Base-by-base conservation (phyloP, 257 asterid species). In the Leptodermis oblonga region DNA sequence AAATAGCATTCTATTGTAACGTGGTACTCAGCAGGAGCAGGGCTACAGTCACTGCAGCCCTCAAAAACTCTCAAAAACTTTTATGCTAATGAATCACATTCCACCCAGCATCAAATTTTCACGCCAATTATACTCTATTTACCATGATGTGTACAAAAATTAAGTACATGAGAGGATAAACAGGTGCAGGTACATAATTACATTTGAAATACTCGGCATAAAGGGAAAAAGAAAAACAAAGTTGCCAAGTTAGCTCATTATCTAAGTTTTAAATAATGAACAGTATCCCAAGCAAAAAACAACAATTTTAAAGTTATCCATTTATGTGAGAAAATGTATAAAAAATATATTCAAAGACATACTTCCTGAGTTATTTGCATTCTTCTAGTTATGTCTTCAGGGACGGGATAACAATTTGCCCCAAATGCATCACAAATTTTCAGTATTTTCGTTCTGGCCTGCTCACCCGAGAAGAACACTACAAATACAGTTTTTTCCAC, bases 381-480 rank as follows among this genome's bases (percentile, higher is more conserved):
- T 78, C 96, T 79, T 75, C 87, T 94, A 74, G 81, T 85, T 53
- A 78, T 62, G 63, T 94, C 97, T 79, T 94, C 97, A 6, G 98
- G 98, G 77, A 92, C 92, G 62, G 99, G 99, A 74, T 88, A 94
- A 89, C 98, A 94, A 76, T 84, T 94, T 60, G 98, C 98, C 54
- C 90, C 96, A 82, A 91, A 94, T 55, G 99, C 97, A 67, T 94
- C 99, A 81, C 99, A 94, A 72, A 94, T 94, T 86, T 88, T 94
- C 67, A 89, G 76, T 70, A 92, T 88, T 83, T 94, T 94, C 65
- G 83, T 84, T 73, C 97, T 91, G 51, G 95, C 99, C 76, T 92
- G 99, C 86, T 92, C 99, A 13, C 99, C 97, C 48, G 99, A 94
- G 92, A 89, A 94, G 94, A 92, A 94, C 63, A 92, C 95, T 69